A percentile compares a stretch with the other conserved stretches of the same genome.
Conservation (phyloP, 371 early-diverging fungal species). For the Mortierella sp. region DNA sequence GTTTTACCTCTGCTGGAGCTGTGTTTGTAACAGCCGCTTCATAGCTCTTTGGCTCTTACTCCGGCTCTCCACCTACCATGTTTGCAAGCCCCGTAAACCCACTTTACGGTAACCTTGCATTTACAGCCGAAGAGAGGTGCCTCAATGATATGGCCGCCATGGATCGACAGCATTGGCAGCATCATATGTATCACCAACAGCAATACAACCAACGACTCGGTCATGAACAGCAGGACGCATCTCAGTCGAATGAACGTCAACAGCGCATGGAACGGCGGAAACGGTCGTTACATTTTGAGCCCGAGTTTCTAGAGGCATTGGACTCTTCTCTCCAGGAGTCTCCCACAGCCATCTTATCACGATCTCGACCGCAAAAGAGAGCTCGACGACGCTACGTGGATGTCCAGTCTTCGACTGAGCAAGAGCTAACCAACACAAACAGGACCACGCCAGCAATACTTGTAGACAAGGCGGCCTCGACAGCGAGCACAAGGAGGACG, state of each 20-base stretch:
- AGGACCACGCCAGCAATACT: background rate
- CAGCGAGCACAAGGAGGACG: background rate
- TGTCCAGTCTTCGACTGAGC: background rate
- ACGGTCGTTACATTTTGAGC: slow-evolving; percentile 29
- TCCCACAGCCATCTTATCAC: background rate
- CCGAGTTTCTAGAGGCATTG: slow-evolving; percentile 26
- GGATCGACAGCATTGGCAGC: background rate
- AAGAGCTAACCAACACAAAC: background rate
- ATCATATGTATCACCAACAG: background rate
- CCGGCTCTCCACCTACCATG: too few species aligned
- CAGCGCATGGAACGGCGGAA: too few species aligned
- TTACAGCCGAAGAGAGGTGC: background rate
- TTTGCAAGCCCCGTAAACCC: too few species aligned
- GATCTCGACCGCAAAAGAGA: slow-evolving; percentile 13
- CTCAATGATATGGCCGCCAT: too few species aligned
- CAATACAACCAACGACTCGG: slow-evolving; percentile 7
- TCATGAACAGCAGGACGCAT: background rate
- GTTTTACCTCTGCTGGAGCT: too few species aligned
- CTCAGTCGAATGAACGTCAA: too few species aligned
- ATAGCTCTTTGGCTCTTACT: background rate
- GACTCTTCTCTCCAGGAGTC: slow-evolving; percentile 29
- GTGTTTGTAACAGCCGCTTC: too few species aligned
- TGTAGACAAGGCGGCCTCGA: background rate
- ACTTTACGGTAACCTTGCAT: background rate
- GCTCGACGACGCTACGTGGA: background rate